Percentiles rank a stretch among this genome's conserved stretches.
phyloP scores from a whole-genome alignment of 2,329 filamentous ascomycete species.

The Calonectria leucothoes region DNA sequence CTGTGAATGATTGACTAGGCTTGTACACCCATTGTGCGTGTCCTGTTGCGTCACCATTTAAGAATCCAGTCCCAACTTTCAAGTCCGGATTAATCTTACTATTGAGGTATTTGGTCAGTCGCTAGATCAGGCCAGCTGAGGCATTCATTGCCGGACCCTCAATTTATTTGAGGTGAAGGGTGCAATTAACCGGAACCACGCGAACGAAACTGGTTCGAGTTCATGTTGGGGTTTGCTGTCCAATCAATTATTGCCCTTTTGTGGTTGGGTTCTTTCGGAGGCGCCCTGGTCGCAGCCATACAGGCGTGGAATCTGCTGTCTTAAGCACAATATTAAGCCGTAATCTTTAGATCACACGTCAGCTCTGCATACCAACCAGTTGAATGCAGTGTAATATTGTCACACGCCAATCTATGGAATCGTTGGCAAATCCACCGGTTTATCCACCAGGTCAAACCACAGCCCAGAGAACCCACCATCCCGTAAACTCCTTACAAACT shows the following conservation, averaged over 20 bases:
- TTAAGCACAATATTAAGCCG: not conserved
- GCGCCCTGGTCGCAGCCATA: too few relatives aligned
- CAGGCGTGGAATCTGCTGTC: not conserved
- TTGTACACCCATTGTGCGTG: not conserved
- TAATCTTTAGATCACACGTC: not conserved
- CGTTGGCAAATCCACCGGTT: not conserved
- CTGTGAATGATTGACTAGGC: not conserved
- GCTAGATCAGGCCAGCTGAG: not conserved
- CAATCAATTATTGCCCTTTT: too few relatives aligned
- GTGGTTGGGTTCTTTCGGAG: too few relatives aligned
- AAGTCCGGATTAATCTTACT: not conserved
- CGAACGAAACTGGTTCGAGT: too few relatives aligned
- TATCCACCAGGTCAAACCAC: not conserved
- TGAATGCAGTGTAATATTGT: not conserved
- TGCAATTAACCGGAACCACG: too few relatives aligned
- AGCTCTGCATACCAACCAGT: not conserved
- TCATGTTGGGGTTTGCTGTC: too few relatives aligned
- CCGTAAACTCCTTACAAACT: not conserved
- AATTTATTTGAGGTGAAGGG: not conserved
- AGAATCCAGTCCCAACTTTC: not conserved
- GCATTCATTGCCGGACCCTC: too few relatives aligned
- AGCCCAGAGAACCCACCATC: not conserved
- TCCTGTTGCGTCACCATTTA: not conserved
- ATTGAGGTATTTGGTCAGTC: not conserved
- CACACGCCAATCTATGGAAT: not conserved